Conservation (phyloP, 768 basidiomycete genomes). For the Mycena olivaceomarginata region DNA sequence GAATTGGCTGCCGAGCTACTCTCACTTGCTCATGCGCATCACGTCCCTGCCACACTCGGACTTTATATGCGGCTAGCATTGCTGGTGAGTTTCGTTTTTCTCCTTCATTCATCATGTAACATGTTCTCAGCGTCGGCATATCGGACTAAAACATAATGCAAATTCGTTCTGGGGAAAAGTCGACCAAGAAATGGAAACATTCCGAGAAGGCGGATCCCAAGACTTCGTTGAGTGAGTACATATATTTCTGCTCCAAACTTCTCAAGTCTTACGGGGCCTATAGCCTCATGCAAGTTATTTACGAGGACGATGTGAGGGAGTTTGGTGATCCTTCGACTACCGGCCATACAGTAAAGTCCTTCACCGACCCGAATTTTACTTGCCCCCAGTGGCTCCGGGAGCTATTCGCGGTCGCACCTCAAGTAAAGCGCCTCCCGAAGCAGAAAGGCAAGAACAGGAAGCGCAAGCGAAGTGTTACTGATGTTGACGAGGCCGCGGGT, state of each 20-base stretch:
- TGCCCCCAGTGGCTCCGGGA: neutral
- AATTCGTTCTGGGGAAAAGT: slow-evolving; percentile 24
- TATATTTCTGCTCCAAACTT: neutral
- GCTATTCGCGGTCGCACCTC: no score
- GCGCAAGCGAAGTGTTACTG: no score
- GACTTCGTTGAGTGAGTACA: slow-evolving; percentile 16
- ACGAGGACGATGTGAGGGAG: slow-evolving; percentile 10
- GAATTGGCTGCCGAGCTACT: slow-evolving; percentile 1
- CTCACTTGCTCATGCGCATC: slow-evolving; percentile 15
- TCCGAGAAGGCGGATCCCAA: slow-evolving; percentile 5
- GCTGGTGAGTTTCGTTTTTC: slow-evolving; percentile 15
- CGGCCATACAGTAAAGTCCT: neutral
- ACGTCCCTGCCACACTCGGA: slow-evolving; percentile 18
- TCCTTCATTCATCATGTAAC: neutral
- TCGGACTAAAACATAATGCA: slow-evolving; percentile 8
- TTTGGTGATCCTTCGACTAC: slow-evolving; percentile 6
- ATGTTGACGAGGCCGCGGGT: no score
- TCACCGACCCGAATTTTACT: slow-evolving; percentile 24
- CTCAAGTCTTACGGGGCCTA: neutral
- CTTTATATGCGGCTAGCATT: slow-evolving; percentile 26
- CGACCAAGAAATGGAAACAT: slow-evolving; percentile 18
- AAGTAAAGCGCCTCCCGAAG: no score
- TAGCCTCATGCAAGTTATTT: slow-evolving; percentile 6
- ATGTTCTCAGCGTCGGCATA: slow-evolving; percentile 1
- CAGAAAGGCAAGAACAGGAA: no score